Conservation (phyloP, 73 alveolate genomes). For the Paramecium pentaurelia region DNA sequence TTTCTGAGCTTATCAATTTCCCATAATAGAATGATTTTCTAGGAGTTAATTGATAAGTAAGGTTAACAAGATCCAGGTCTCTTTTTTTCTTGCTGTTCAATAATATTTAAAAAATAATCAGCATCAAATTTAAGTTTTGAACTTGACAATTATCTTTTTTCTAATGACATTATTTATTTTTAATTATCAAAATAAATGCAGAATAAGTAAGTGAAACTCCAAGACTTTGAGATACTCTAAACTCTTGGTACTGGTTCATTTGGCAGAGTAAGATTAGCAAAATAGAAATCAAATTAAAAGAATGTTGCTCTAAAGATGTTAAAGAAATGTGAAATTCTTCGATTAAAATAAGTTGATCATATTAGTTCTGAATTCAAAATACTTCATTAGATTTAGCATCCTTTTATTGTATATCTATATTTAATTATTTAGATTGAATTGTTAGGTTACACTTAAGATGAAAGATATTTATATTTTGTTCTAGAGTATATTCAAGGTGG, state of each 20-base stretch:
- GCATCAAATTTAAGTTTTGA: background rate
- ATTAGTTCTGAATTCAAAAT: conserved; percentile 52
- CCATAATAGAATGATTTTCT: conserved; percentile 17
- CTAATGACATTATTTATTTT: background rate
- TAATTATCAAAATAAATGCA: conserved; percentile 57
- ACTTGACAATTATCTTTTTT: conserved; percentile 9
- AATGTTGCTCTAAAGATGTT: conserved; percentile 89
- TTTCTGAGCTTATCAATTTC: background rate
- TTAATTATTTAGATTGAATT: conserved; percentile 58
- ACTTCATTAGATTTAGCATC: background rate
- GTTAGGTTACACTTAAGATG: conserved; percentile 84
- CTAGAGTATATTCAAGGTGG: conserved; percentile 97
- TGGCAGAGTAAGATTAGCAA: conserved; percentile 64
- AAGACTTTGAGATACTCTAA: conserved; percentile 20
- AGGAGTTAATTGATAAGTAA: background rate
- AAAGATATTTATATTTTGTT: conserved; percentile 85
- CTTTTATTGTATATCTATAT: background rate
- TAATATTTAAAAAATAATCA: background rate
- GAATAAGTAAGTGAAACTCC: conserved; percentile 15
- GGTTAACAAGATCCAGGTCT: conserved; percentile 51
- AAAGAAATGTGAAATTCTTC: conserved; percentile 86
- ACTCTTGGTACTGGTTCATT: conserved; percentile 68
- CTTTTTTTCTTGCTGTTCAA: background rate
- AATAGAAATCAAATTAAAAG: conserved; percentile 41
- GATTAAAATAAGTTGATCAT: conserved; percentile 76